A percentile compares a stretch with the other conserved stretches of the same genome.
These are phyloP conservation scores for Starmerella sp. DNA, from an alignment of 805 yeast species.

Conservation along the genomic window DNA sequence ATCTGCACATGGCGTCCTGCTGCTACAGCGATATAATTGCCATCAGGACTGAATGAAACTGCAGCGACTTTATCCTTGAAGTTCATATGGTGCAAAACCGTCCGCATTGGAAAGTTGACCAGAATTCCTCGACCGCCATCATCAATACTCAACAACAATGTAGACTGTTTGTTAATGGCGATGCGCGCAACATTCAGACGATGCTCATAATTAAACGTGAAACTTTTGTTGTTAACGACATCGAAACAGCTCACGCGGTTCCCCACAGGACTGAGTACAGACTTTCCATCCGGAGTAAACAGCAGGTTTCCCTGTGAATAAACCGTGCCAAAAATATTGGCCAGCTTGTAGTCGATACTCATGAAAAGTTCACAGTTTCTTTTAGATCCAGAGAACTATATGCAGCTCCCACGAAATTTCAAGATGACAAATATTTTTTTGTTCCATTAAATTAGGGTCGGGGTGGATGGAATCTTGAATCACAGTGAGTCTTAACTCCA, in stretches of 20 bases:
- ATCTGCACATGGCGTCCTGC: conserved; percentile 73
- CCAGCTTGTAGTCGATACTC: conserved; percentile 40
- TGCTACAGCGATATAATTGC: conserved; percentile 76
- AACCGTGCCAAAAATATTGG: conserved; percentile 87
- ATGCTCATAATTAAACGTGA: conserved; percentile 86
- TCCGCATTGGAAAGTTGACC: conserved; percentile 70
- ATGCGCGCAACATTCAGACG: conserved; percentile 68
- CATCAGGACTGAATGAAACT: conserved; percentile 79
- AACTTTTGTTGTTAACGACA: conserved; percentile 68
- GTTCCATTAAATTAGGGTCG: background rate
- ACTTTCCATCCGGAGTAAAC: conserved; percentile 77
- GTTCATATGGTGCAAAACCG: conserved; percentile 87
- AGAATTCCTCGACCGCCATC: conserved; percentile 87
- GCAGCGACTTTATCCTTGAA: conserved; percentile 70
- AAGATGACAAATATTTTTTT: conserved; percentile 4
- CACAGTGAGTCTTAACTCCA: no score
- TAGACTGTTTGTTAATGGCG: conserved; percentile 73
- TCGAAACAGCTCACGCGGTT: conserved; percentile 86
- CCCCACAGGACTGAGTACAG: conserved; percentile 83
- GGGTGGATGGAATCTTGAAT: background rate
- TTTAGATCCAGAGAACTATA: background rate
- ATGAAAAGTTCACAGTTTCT: conserved; percentile 3
- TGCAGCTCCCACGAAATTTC: background rate
- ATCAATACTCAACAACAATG: conserved; percentile 72
- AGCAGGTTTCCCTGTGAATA: conserved; percentile 84